These are phyloP conservation scores for Mycena leptocephala DNA, from an alignment of 768 basidiomycete species.

Conservation along the genomic window DNA sequence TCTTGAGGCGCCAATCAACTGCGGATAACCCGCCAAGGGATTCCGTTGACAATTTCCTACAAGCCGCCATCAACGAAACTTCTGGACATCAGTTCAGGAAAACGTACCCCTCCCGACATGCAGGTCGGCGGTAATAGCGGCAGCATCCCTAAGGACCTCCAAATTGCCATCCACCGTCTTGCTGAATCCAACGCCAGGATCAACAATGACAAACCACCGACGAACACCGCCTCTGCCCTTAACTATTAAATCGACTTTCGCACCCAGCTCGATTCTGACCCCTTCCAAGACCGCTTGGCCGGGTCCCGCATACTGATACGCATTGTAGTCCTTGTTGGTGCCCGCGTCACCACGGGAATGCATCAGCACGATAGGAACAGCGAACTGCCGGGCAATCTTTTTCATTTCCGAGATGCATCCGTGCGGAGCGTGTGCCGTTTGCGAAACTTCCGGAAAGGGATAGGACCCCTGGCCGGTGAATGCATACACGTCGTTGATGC, in stretches of 20 bases:
- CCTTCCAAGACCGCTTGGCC: slow-evolving; percentile 72
- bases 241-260: slow-evolving; percentile 76
- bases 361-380: slow-evolving; percentile 93
- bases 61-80: slow-evolving; percentile 3
- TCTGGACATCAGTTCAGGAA: neutral
- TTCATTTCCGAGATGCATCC: slow-evolving; percentile 75
- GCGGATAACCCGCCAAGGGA: slow-evolving; percentile 71
- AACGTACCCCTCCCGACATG: slow-evolving; percentile 48
- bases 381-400: slow-evolving; percentile 70
- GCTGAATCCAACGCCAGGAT: slow-evolving; percentile 97
- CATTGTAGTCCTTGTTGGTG: slow-evolving; percentile 75
- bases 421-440: slow-evolving; percentile 49
- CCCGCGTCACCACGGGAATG: slow-evolving; percentile 93
- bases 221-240: slow-evolving; percentile 80
- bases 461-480: slow-evolving; percentile 77
- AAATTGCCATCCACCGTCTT: slow-evolving; percentile 87
- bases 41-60: slow-evolving; percentile 54
- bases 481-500: slow-evolving; percentile 94
- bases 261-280: slow-evolving; percentile 81
- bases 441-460: slow-evolving; percentile 32
- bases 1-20: slow-evolving; percentile 84
- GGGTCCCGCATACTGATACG: slow-evolving; percentile 58
- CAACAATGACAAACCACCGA: slow-evolving; percentile 91
- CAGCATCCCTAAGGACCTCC: slow-evolving; percentile 71
- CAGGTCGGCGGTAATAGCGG: slow-evolving; percentile 61